phyloP scores from a whole-genome alignment of 1,284 basidiomycete species.

The Irpex rosettiformis region DNA sequence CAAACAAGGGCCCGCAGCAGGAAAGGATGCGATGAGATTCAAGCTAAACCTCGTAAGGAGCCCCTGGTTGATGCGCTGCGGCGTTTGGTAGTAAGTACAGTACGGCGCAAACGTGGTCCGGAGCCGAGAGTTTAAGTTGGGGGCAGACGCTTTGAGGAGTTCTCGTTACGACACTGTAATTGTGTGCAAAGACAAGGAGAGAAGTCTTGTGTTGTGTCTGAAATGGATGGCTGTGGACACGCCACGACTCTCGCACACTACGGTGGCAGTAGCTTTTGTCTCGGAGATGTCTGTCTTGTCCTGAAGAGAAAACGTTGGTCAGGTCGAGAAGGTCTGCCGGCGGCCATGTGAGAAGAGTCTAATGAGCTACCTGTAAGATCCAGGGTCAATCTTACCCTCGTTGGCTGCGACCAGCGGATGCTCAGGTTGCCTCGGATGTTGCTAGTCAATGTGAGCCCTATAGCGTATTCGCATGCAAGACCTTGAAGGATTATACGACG shows the following conservation, averaged over 20 bases:
- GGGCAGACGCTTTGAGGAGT: background rate
- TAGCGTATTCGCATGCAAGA: too few relatives aligned
- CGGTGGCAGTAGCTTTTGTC: background rate
- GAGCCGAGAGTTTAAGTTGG: background rate
- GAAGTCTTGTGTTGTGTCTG: background rate
- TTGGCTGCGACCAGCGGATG: background rate
- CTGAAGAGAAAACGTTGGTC: background rate
- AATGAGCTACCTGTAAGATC: background rate
- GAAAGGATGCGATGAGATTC: background rate
- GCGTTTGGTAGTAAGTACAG: background rate
- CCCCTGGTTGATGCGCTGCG: background rate
- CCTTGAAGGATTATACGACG: too few relatives aligned
- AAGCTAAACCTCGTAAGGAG: background rate
- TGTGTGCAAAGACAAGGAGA: background rate
- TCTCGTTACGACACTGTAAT: background rate
- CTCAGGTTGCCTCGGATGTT: background rate
- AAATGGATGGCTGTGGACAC: background rate
- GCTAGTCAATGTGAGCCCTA: background rate
- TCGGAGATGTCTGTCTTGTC: background rate
- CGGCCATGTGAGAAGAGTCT: background rate
- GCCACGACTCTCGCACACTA: background rate
- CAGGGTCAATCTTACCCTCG: background rate
- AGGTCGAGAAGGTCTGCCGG: background rate
- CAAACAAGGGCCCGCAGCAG: background rate
- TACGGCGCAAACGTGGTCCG: background rate